Evolutionary conservation across 345 rosid genomes (phyloP).

Genomic region (Arabis hirsuta): DNA sequence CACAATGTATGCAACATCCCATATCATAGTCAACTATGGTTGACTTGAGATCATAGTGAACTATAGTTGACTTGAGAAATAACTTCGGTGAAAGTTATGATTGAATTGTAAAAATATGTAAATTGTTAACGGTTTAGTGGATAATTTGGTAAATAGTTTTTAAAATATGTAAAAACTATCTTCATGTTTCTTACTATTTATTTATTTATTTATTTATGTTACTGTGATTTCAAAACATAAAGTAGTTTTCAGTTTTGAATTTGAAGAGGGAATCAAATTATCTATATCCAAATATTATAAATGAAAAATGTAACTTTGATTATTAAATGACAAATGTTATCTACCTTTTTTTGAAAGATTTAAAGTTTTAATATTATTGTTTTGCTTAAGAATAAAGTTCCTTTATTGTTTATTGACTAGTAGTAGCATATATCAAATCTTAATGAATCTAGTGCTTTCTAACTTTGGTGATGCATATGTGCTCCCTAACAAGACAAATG

Average conservation of each 20-base stretch:
- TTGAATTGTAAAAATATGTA: no score
- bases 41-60: no score
- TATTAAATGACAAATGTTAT: background rate
- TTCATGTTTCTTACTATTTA: no score
- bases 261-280: background rate
- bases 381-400: slow-evolving; percentile 1
- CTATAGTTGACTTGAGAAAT: no score
- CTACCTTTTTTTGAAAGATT: slow-evolving; percentile 4
- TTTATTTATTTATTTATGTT: no score
- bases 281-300: background rate
- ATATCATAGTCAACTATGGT: no score
- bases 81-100: no score
- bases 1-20: no score
- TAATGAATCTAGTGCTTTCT: slow-evolving; percentile 15
- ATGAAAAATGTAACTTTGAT: background rate
- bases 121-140: no score
- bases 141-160: no score
- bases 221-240: no score
- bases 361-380: background rate
- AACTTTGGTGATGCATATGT: background rate
- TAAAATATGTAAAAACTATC: no score
- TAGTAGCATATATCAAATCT: background rate
- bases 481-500: slow-evolving; percentile 26
- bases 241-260: background rate
- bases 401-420: background rate